Conservation (phyloP, 768 basidiomycete species). For the Lentinula sp. region DNA sequence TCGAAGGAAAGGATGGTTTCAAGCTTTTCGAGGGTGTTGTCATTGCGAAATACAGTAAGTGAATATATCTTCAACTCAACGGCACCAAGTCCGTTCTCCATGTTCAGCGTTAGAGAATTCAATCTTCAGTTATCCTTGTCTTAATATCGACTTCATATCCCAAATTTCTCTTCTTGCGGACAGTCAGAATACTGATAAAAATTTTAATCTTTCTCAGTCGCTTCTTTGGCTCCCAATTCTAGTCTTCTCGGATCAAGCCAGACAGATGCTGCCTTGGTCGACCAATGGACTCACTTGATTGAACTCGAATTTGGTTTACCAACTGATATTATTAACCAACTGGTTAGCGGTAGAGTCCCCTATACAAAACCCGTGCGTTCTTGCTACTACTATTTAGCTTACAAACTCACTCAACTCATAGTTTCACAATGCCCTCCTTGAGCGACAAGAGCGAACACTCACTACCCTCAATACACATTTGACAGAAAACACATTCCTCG, state of each 20-base stretch:
- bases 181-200: conserved; percentile 11
- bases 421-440: conserved; percentile 51
- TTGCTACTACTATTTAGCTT: not conserved
- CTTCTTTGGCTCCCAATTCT: conserved; percentile 68
- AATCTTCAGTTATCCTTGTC: conserved; percentile 68
- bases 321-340: conserved; percentile 28
- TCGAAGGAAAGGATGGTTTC: conserved; percentile 74
- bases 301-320: conserved; percentile 55
- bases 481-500: conserved; percentile 78
- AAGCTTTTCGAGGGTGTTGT: conserved; percentile 70
- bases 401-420: conserved; percentile 18
- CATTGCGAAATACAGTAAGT: conserved; percentile 89
- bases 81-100: not conserved
- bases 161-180: conserved; percentile 13
- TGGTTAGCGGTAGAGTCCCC: conserved; percentile 47
- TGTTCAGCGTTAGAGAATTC: conserved; percentile 31
- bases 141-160: conserved; percentile 48
- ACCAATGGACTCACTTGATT: conserved; percentile 79
- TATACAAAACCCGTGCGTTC: conserved; percentile 79
- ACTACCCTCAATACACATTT: conserved; percentile 72
- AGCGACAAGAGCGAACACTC: conserved; percentile 53
- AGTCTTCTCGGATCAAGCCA: conserved; percentile 62
- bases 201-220: conserved; percentile 45
- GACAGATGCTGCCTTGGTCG: conserved; percentile 69
- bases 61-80: not conserved